phyloP scores from a whole-genome alignment of 441 rosid species.

The Gossypium davidsonii region DNA sequence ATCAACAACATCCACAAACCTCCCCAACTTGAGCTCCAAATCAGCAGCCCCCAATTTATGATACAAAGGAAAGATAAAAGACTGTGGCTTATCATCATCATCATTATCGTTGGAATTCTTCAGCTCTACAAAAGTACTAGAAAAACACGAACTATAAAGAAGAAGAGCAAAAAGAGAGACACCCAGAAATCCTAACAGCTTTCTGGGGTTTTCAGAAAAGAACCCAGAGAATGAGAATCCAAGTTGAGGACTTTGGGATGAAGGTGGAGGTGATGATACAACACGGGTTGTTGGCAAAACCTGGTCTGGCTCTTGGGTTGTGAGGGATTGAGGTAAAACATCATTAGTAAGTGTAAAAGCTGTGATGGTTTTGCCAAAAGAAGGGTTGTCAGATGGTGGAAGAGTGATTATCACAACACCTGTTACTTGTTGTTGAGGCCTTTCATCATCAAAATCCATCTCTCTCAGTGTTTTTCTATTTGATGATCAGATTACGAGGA shows the following conservation, averaged over 20 bases:
- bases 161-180: conserved; percentile 51
- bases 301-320: conserved; percentile 11
- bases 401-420: conserved; percentile 78
- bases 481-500: not conserved
- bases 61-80: conserved; percentile 70
- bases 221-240: conserved; percentile 27
- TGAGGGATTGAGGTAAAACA: conserved; percentile 19
- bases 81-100: conserved; percentile 23
- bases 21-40: conserved; percentile 38
- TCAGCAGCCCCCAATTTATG: conserved; percentile 46
- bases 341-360: conserved; percentile 59
- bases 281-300: not conserved
- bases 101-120: conserved; percentile 35
- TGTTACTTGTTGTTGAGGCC: conserved; percentile 29
- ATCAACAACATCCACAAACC: conserved; percentile 33
- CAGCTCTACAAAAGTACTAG: conserved; percentile 35
- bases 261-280: conserved; percentile 14
- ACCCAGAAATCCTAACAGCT: conserved; percentile 40
- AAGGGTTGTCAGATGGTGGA: conserved; percentile 74
- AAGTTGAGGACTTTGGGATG: conserved; percentile 29
- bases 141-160: conserved; percentile 36
- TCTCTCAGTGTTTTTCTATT: conserved; percentile 2
- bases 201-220: conserved; percentile 29
- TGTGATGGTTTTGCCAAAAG: conserved; percentile 81
- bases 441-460: conserved; percentile 49